phyloP scores from a whole-genome alignment of 2,329 filamentous ascomycete genomes.

The Chaetomium olivaceum region DNA sequence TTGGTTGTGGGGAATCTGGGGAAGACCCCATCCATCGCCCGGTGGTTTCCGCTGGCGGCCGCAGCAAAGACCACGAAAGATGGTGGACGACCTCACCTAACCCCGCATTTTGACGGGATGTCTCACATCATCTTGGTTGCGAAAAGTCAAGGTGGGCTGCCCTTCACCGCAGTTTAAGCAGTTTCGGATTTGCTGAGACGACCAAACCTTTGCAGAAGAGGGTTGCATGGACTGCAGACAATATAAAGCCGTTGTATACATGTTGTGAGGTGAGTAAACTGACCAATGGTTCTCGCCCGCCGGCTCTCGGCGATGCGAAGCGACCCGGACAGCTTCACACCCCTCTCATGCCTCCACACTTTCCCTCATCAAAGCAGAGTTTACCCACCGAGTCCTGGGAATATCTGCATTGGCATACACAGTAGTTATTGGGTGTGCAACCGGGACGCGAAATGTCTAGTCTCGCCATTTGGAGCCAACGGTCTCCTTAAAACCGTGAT shows the following conservation, averaged over 20 bases:
- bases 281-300: slow-evolving; percentile 13
- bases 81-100: background rate
- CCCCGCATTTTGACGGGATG: background rate
- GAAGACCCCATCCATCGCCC: background rate
- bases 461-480: slow-evolving; percentile 16
- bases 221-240: background rate
- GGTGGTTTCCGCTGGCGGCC: background rate
- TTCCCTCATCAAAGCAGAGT: background rate
- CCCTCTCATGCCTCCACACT: slow-evolving; percentile 12
- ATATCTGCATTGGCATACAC: slow-evolving; percentile 23
- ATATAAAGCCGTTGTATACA: background rate
- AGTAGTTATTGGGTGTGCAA: slow-evolving; percentile 10
- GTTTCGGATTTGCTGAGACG: background rate
- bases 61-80: background rate
- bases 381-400: slow-evolving; percentile 10
- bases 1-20: slow-evolving; percentile 4
- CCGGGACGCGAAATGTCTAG: slow-evolving; percentile 1
- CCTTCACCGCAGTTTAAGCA: background rate
- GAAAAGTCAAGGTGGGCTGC: background rate
- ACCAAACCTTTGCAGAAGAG: background rate
- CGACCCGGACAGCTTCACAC: slow-evolving; percentile 27
- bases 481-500: background rate
- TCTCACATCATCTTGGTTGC: background rate
- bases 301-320: slow-evolving; percentile 8
- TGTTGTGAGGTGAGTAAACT: slow-evolving; percentile 5